phyloP scores from a whole-genome alignment of 306 rosid species.

The Betula pendula region DNA sequence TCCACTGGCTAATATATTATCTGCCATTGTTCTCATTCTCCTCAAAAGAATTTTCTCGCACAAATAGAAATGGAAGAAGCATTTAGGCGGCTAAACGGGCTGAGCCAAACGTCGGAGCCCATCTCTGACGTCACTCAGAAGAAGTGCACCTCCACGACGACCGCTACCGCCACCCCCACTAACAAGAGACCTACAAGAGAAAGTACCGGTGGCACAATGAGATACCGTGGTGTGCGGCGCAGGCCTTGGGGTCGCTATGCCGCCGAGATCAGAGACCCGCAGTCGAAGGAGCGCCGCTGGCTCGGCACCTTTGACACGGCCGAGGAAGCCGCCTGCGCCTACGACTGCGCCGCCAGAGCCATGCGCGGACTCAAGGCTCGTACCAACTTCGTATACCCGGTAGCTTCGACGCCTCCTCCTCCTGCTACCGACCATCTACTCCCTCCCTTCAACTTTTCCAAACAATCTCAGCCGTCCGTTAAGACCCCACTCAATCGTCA shows the following conservation, averaged over 20 bases:
- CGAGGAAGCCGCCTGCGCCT: slow-evolving; percentile 95
- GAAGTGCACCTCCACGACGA: background rate
- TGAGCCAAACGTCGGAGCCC: slow-evolving; percentile 25
- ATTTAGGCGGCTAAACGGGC: slow-evolving; percentile 50
- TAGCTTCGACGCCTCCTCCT: slow-evolving; percentile 35
- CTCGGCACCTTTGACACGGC: slow-evolving; percentile 97
- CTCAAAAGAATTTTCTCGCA: background rate
- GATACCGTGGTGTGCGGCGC: slow-evolving; percentile 95
- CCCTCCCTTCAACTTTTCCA: slow-evolving; percentile 38
- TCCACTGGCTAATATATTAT: background rate
- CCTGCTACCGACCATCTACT: slow-evolving; percentile 25
- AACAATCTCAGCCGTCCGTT: slow-evolving; percentile 24
- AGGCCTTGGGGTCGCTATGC: slow-evolving; percentile 99
- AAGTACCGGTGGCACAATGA: slow-evolving; percentile 23
- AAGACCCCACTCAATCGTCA: slow-evolving; percentile 20
- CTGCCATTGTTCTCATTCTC: background rate
- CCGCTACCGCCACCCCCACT: background rate
- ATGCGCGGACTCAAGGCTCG: slow-evolving; percentile 92
- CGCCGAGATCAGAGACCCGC: slow-evolving; percentile 94
- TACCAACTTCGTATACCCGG: slow-evolving; percentile 73
- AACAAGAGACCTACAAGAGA: slow-evolving; percentile 49
- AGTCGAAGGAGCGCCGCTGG: slow-evolving; percentile 89
- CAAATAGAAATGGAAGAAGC: slow-evolving; percentile 61
- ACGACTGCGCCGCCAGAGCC: slow-evolving; percentile 92
- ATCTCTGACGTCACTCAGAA: slow-evolving; percentile 8